Evolutionary conservation across 2,329 filamentous ascomycete species (phyloP).

Genomic region (Basipetospora chlamydospora): DNA sequence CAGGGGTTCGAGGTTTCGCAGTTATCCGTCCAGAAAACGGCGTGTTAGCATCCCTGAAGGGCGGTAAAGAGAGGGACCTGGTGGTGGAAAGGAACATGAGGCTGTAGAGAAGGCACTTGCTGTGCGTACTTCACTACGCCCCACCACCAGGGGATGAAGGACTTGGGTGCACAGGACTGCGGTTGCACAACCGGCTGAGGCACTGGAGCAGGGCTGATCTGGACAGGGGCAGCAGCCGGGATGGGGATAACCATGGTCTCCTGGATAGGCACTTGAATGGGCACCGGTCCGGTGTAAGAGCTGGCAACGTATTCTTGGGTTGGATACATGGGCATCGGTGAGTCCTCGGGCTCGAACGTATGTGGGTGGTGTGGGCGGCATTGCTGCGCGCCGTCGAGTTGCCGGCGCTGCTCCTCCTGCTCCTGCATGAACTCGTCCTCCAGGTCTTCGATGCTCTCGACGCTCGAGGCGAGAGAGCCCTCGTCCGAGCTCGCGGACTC

Average conservation of each 20-base stretch:
- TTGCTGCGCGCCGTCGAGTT: constrained; percentile 15
- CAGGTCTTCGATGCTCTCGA: constrained; percentile 35
- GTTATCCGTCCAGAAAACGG: no score
- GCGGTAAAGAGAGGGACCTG: constrained; percentile 36
- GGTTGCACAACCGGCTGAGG: constrained; percentile 15
- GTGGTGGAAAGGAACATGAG: constrained; percentile 35
- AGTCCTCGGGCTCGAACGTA: constrained; percentile 30
- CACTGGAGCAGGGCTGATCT: constrained; percentile 8
- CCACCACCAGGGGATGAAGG: constrained; percentile 35
- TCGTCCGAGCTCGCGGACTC: constrained; percentile 27
- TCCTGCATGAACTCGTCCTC: constrained; percentile 33
- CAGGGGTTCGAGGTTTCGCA: no score
- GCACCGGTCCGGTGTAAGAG: constrained; percentile 27
- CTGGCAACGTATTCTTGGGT: constrained; percentile 31
- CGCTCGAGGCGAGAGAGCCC: constrained; percentile 40
- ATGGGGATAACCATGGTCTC: constrained; percentile 21
- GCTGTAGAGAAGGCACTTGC: constrained; percentile 31
- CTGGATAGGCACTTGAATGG: constrained; percentile 13
- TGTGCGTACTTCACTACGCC: constrained; percentile 38
- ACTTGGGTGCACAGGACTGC: constrained; percentile 27
- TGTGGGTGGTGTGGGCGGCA: constrained; percentile 21
- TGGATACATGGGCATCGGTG: constrained; percentile 21
- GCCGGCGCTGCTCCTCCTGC: constrained; percentile 25
- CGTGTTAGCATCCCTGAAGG: constrained; percentile 34
- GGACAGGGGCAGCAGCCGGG: constrained; percentile 12